Evolutionary conservation across 768 basidiomycete species (phyloP), one percentile per base, ranked within the genome.

Genomic region (Lyophyllum shimeji): DNA sequence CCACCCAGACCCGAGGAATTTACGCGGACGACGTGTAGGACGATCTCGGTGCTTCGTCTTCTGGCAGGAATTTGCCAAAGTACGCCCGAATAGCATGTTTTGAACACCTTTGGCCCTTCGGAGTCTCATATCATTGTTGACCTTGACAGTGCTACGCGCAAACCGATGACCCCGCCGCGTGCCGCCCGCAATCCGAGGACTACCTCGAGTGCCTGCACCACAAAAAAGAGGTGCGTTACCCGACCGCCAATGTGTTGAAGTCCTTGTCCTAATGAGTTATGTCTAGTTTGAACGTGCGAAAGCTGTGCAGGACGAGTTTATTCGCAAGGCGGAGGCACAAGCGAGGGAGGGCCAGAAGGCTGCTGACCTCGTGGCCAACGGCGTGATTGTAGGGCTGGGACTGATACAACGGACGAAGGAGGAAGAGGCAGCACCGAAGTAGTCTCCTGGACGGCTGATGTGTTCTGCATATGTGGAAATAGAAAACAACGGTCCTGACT

Each of bases 201-300:
- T 98, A 98, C 73, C 67, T 95, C 53, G 93, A 95, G 69, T 97
- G 95, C 70, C 73, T 98, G 55, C 94, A 96, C 69, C 85, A 87
- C 66, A 84, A 82, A 24, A 89, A 95, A 73, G 93, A 94, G 85
- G 95, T 93, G 60, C 46, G 13, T n/a, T 15, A n/a, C n/a, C n/a
- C n/a, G n/a, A n/a, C n/a, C n/a, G n/a, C n/a, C n/a, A n/a, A n/a
- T n/a, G n/a, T n/a, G n/a, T n/a, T n/a, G n/a, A n/a, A n/a, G n/a
- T n/a, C n/a, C n/a, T n/a, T n/a, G n/a, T n/a, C n/a, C n/a, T n/a
- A n/a, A n/a, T n/a, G n/a, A n/a, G n/a, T n/a, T 33, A 17, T 46
- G 76, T 77, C 7, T 78, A 92, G 62, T 62, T 70, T 45, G 71
- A 71, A 34, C 76, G 77, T 23, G 89, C 89, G 21, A 83, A 87